Evolutionary conservation across 306 rosid species (phyloP).

Genomic region (Sophora flavescens): DNA sequence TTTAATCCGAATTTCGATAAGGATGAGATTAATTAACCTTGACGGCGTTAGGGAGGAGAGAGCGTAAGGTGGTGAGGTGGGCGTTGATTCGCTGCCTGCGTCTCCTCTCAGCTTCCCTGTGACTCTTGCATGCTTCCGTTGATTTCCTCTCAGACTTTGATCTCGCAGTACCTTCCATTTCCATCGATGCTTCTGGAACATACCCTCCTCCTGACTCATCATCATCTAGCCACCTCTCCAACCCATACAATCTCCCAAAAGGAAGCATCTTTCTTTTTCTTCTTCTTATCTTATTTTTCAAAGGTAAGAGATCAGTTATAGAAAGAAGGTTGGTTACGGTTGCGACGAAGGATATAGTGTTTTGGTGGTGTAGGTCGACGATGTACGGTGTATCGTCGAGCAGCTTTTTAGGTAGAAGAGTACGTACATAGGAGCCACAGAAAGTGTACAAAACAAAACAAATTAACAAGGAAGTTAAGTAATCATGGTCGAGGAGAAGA

Average conservation of each 20-base stretch:
- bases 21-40: too few species aligned
- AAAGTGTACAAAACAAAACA: constrained; percentile 1
- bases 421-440: constrained; percentile 31
- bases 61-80: constrained; percentile 84
- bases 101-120: constrained; percentile 92
- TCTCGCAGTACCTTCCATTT: constrained; percentile 48
- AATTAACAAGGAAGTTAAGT: too few species aligned
- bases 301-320: background rate
- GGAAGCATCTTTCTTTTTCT: constrained; percentile 53
- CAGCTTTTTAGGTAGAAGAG: constrained; percentile 21
- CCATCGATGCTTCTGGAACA: constrained; percentile 27
- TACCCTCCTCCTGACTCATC: background rate
- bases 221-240: constrained; percentile 47
- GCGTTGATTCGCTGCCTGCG: constrained; percentile 93
- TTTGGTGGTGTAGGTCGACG: background rate
- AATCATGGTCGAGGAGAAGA: background rate
- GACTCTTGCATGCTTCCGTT: constrained; percentile 74
- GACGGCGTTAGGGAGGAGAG: constrained; percentile 77
- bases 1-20: too few species aligned
- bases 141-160: constrained; percentile 59
- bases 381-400: constrained; percentile 23
- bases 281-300: background rate
- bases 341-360: too few species aligned
- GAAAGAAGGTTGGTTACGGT: background rate
- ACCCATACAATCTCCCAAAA: constrained; percentile 53